phyloP scores from a whole-genome alignment of 73 alveolate genomes.

The Tetrahymena borealis region DNA sequence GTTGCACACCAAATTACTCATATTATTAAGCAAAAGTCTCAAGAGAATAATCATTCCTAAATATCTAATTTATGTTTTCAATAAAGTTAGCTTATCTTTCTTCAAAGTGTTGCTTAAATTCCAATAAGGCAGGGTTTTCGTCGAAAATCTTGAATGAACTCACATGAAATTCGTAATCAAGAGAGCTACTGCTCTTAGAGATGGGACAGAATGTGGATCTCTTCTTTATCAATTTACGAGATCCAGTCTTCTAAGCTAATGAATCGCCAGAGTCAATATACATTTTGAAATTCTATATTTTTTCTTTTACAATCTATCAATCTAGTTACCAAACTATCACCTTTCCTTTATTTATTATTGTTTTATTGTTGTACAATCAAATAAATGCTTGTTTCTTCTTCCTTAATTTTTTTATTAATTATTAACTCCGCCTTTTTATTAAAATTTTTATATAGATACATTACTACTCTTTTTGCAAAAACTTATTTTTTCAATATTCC shows the following conservation, averaged over 20 bases:
- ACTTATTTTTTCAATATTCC: no score
- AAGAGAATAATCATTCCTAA: neutral
- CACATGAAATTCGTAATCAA: neutral
- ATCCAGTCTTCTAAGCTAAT: neutral
- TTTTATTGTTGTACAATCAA: no score
- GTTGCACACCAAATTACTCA: constrained; percentile 20
- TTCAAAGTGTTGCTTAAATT: neutral
- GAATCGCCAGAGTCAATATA: neutral
- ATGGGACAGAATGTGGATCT: neutral
- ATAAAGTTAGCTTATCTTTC: neutral
- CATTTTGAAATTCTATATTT: neutral
- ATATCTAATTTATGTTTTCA: neutral
- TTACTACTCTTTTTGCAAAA: no score
- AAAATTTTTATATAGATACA: no score
- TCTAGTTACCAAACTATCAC: neutral
- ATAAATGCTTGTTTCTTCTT: no score
- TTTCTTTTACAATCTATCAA: no score
- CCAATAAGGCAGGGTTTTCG: neutral
- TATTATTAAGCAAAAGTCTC: neutral
- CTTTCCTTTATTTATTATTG: no score
- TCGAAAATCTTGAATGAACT: neutral
- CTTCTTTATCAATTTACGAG: neutral
- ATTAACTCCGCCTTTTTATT: no score
- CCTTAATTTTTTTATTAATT: no score
- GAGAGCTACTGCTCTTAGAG: neutral